Conservation (phyloP, 192 early-diverging fungal genomes). For the Obelidium mucronatum region DNA sequence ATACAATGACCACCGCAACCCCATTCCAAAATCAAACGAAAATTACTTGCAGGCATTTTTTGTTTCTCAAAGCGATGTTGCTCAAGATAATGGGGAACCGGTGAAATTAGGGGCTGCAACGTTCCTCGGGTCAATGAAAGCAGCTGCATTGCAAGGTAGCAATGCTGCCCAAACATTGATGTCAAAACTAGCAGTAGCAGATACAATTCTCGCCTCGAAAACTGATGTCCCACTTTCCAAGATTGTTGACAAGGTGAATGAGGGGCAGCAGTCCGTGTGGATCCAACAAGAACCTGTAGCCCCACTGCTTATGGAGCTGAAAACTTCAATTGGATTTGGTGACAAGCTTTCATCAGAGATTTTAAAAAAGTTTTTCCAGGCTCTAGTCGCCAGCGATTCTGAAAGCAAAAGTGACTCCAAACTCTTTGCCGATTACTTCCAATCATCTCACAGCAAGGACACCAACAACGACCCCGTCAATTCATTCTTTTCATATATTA, state of each 20-base stretch:
- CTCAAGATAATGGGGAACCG: not conserved
- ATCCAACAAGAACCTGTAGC: slow-evolving; percentile 12
- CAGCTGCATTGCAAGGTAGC: not conserved
- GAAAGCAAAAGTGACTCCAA: not conserved
- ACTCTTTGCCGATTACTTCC: slow-evolving; percentile 9
- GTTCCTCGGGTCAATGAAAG: not conserved
- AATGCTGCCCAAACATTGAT: not conserved
- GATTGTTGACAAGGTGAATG: not conserved
- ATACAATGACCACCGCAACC: too few relatives aligned
- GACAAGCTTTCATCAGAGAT: not conserved
- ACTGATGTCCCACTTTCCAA: not conserved
- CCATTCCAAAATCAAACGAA: not conserved
- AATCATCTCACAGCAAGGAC: not conserved
- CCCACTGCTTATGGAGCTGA: not conserved
- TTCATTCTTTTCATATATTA: slow-evolving; percentile 11
- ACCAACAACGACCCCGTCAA: not conserved
- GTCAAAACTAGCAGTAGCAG: not conserved
- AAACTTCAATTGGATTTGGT: not conserved
- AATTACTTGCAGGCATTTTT: slow-evolving; percentile 1
- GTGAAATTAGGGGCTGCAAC: not conserved
- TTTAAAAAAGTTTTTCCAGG: slow-evolving; percentile 1
- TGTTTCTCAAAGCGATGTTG: not conserved
- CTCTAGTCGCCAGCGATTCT: not conserved
- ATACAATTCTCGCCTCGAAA: not conserved
- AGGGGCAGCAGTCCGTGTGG: not conserved